Evolutionary conservation across 2,329 filamentous ascomycete genomes (phyloP), one percentile per base, ranked within the genome.

Genomic region (Chrysoporthe cubensis): DNA sequence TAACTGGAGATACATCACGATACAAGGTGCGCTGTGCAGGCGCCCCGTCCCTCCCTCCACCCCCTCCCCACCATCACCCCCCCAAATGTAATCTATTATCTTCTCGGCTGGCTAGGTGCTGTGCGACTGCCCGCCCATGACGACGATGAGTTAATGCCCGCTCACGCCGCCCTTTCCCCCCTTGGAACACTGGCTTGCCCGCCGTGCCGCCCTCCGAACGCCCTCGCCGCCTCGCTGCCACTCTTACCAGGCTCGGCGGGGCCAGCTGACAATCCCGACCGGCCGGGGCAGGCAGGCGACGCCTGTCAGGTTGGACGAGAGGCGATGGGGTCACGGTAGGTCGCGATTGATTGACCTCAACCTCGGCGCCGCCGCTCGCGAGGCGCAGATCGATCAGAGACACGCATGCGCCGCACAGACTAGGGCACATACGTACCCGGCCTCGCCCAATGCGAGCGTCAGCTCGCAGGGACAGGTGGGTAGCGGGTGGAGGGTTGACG

Each of bases 311-410:
- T n/a, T 13, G 18, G 26, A 5, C 26, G 21, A 18, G 18, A 9
- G n/a, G 52, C 32, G 32, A 40, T 8, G 32, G 34, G 50, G 16
- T 40, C 32, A 40, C 32, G 40, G 18, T 57, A 40, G 34, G 32
- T 40, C 43, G 59, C 43, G 8, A 16, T 7, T 42, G 26, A 26
- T 26, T 46, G 37, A 16, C 42, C 44, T 26, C 16, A 14, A 11
- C n/a, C 14, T 46, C 18, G 37, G 40, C 40, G 58, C 43, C 44
- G 9, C 50, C 43, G 26, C 60, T 37, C 9, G 16, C 11, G 40
- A 11, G n/a, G 3, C 9, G 40, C 54, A 61, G 59, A 61, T 61
- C 59, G 59, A 61, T 61, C 59, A 61, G 59, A 61, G 59, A 61
- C 59, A 61, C 42, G 59, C 59, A 61, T 61, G 44, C n/a, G 11